Percentiles rank a stretch among this genome's conserved stretches.
phyloP scores from a whole-genome alignment of 352 stramenopile genomes.

The Globisporangium paddicum region DNA sequence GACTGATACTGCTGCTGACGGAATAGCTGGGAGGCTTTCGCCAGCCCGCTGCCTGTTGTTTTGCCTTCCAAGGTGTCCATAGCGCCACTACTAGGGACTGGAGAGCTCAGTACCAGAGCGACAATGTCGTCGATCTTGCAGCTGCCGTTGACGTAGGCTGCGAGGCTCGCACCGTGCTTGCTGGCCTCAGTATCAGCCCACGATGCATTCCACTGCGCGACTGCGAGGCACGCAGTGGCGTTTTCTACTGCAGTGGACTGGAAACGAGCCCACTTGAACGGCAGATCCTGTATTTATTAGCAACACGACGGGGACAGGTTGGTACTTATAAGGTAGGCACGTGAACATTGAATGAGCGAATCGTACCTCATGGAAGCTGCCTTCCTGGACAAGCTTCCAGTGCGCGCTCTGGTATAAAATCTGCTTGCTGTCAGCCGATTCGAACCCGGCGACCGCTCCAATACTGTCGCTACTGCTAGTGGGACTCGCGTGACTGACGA shows the following conservation, averaged over 20 bases:
- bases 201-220: slow-evolving; percentile 22
- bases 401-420: slow-evolving; percentile 11
- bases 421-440: slow-evolving; percentile 2
- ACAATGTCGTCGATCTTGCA: slow-evolving; percentile 22
- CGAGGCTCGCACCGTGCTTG: background rate
- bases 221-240: slow-evolving; percentile 18
- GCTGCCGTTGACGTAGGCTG: slow-evolving; percentile 6
- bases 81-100: slow-evolving; percentile 11
- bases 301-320: too few species aligned
- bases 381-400: slow-evolving; percentile 15
- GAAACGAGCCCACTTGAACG: slow-evolving; percentile 29
- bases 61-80: slow-evolving; percentile 17
- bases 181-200: slow-evolving; percentile 9
- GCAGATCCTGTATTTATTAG: slow-evolving; percentile 10
- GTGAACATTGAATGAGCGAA: background rate
- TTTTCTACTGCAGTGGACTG: slow-evolving; percentile 1
- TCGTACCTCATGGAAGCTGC: slow-evolving; percentile 10
- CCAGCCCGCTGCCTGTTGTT: slow-evolving; percentile 12
- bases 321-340: background rate
- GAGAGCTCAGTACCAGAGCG: slow-evolving; percentile 23
- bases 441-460: background rate
- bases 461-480: background rate
- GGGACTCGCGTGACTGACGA: background rate
- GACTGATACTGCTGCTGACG: slow-evolving; percentile 12
- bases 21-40: slow-evolving; percentile 11